Base-by-base conservation (phyloP, 371 early-diverging fungal species). In the Fennellomyces sp. region DNA sequence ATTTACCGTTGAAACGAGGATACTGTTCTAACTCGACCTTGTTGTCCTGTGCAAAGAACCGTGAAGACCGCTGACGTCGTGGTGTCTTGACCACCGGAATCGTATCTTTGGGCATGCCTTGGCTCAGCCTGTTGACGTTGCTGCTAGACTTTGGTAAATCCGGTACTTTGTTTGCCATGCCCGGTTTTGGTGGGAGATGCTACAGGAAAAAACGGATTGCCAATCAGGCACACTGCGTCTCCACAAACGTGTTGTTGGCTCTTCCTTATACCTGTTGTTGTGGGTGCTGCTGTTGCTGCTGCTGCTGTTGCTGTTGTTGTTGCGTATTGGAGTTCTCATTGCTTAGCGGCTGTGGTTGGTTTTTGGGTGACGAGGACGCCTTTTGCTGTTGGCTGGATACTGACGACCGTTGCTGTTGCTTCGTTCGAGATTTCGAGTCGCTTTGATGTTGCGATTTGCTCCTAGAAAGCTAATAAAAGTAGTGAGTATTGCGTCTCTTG, bases 21-120 rank as follows among this genome's bases (percentile, higher is more conserved):
- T 90, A 80, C 63, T 88, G 87, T 66, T 94, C 94, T 56, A 95
- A 70, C 60, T 94, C 91, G 27, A 89, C 74, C 28, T 62, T 66
- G 62, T 45, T 45, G 23, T 89, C 88, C 10, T 88, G 86, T 19
- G 88, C 86, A 71, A 88, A 88, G 70, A 92, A 92, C 17, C 94
- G 81, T 2, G 95, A 95, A 11, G 94, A 94, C 42, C 90, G 78
- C 68, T 95, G 94, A 19, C 95, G 84, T 33, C 91, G 80, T 28
- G 95, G 95, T 8, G 88, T 81, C 75, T 91, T 90, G 69, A 82
- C 84, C 60, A 87, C 78, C 30, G 92, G 92, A 54, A 93, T 91
- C 15, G 86, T 80, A 65, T 94, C 93, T 75, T 92, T 93, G 6
- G 92, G 91, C n/a, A 87, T 76, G 51, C 79, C 82, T 65, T 91